phyloP scores from a whole-genome alignment of 257 asterid genomes.

The Nicotiana paniculata region DNA sequence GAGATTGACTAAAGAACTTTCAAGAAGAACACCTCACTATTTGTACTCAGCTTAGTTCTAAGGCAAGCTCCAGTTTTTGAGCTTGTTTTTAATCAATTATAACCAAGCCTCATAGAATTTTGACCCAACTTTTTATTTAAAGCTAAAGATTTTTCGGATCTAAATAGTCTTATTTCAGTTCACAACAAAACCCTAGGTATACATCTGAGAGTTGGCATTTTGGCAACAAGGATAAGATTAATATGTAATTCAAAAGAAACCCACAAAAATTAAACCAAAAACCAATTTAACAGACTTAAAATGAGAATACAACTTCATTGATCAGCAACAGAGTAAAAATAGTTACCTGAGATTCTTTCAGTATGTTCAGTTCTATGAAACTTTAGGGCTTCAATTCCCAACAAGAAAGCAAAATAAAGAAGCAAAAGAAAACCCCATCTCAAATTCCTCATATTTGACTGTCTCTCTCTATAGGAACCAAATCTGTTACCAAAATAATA shows the following conservation, averaged over 20 bases:
- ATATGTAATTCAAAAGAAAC: background rate
- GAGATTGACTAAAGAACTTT: background rate
- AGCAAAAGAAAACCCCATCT: conserved; percentile 19
- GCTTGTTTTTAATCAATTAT: background rate
- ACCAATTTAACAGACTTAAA: background rate
- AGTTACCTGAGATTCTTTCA: conserved; percentile 39
- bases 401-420: conserved; percentile 12
- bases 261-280: background rate
- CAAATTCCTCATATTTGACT: conserved; percentile 17
- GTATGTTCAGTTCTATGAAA: conserved; percentile 28
- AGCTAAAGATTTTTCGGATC: background rate
- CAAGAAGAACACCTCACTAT: background rate
- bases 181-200: conserved; percentile 4
- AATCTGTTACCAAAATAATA: background rate
- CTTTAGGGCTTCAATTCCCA: conserved; percentile 26
- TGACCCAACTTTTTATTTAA: background rate
- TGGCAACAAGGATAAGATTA: background rate
- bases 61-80: background rate
- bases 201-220: background rate
- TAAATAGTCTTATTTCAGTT: background rate
- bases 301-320: background rate
- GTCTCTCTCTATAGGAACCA: background rate
- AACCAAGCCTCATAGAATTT: background rate
- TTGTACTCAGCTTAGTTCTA: background rate
- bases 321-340: background rate